A percentile compares a stretch with the other conserved stretches of the same genome.
phyloP scores from a whole-genome alignment of 2,329 filamentous ascomycete species.

The Aspergillus pseudotamarii region DNA sequence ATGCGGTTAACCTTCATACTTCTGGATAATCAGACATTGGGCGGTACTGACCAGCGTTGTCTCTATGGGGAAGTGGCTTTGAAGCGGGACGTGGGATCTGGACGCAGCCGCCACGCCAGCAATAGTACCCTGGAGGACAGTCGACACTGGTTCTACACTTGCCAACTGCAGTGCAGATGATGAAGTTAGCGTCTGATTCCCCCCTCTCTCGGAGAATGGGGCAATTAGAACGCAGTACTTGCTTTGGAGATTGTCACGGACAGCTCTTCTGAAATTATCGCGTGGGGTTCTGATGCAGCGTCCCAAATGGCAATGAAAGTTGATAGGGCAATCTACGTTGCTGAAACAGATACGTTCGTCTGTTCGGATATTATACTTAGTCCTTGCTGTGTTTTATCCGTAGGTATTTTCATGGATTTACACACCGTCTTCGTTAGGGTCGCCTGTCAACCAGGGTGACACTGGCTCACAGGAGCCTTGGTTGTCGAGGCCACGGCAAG shows the following conservation, averaged over 20 bases:
- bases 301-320: neutral
- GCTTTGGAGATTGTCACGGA: neutral
- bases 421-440: neutral
- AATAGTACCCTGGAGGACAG: neutral
- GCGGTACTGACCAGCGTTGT: neutral
- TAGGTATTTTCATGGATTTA: neutral
- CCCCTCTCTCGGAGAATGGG: too few relatives aligned
- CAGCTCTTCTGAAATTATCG: neutral
- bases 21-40: too few relatives aligned
- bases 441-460: neutral
- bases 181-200: neutral
- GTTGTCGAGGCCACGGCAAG: neutral
- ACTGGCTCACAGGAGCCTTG: neutral
- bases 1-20: too few relatives aligned
- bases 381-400: neutral
- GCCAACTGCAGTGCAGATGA: neutral
- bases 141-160: neutral
- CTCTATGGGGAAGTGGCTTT: neutral
- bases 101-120: neutral
- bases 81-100: neutral
- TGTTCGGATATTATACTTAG: neutral
- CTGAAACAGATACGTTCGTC: neutral
- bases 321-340: neutral
- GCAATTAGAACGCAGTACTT: neutral
- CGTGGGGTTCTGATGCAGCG: neutral